Evolutionary conservation across 805 yeast species (phyloP), one percentile per base, ranked within the genome.

Genomic region (Saccharomycopsis selenospora): DNA sequence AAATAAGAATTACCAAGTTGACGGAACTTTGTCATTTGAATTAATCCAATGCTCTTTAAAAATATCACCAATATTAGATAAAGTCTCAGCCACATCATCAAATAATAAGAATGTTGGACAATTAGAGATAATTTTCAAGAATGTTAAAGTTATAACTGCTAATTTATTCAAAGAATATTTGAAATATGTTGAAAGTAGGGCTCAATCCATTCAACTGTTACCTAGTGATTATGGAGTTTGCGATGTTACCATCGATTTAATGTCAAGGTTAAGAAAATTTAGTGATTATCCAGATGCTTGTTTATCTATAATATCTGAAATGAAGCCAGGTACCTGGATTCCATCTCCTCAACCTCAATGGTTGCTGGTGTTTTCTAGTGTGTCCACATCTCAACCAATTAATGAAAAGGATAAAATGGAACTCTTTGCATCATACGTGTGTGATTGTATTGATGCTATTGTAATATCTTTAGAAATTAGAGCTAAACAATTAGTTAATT

Each of bases 361-460:
- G 70, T 64, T 77, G 8, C 54, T 64, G 18, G 70, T 70, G 10
- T 73, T 73, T 57, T 70, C 80, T 0, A 69, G 77, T 30, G 75
- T 76, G 2, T 66, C 74, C 8, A 69, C 72, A 10, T 68, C 68
- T 10, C 48, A 58, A 5, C 66, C 66, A 5, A 61, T 70, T 1
- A 59, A 61, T 26, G 70, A 70, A 6, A 61, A 65, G 1, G 73
- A 73, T 43, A 71, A 80, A 1, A 66, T 68, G 22, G 75, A 72
- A 48, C 63, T 84, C 54, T 63, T 88, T 28, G 74, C 88, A 1
- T 72, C 84, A 40, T 90, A 75, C 59, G 75, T 79, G 52, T 76
- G 89, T 45, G 98, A 91, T 61, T 72, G 84, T 40, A 73, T 91
- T 40, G 96, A 90, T 62, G 79, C 81, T 41, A 72, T 87, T 23